Evolutionary conservation across 306 rosid genomes (phyloP), one percentile per base, ranked within the genome.

Genomic region (Calophaca sinica): DNA sequence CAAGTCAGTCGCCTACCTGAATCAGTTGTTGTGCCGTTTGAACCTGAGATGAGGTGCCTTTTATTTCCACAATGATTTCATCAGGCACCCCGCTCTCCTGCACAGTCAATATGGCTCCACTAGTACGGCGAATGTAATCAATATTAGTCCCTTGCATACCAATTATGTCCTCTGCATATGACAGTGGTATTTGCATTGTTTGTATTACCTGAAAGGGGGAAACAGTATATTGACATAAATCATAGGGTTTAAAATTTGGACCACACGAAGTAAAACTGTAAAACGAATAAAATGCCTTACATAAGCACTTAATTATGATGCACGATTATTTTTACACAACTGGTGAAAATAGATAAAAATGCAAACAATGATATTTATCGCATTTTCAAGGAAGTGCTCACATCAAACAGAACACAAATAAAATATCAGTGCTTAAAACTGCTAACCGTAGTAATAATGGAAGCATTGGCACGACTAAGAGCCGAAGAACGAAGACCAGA

Each of bases 131-230:
- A 77, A 94, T 92, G 84, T 80, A 92, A 65, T 91, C 99, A 59
- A 94, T 94, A 80, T 87, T 94, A 39, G 92, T 71, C 77, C 99
- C 99, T 85, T 91, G 96, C 78, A 90, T 75, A 57, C 99, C 99
- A 74, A 94, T 92, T 59, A 94, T 94, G 80, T 90, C 96, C 86
- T 94, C 99, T 0, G 98, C 99, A 67, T 90, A 94, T 60, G 99
- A 90, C 14, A 94, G 80, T 57, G 99, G 99, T 78, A 94, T 86
- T 89, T 92, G 97, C 98, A 94, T 90, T 51, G 99, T 94, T 86
- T 94, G 99, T 14, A 92, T 80, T 55, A 94, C 86, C 99, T 94
- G 87, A 78, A 73, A 49, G 66, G 33, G 49, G 49, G 70, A 76
- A 70, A 69, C 51, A 59, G 31, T 5, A 75, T 62, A 38, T 44